Evolutionary conservation across 2,329 filamentous ascomycete genomes (phyloP).

Genomic region (Trichoderma simmonsii): DNA sequence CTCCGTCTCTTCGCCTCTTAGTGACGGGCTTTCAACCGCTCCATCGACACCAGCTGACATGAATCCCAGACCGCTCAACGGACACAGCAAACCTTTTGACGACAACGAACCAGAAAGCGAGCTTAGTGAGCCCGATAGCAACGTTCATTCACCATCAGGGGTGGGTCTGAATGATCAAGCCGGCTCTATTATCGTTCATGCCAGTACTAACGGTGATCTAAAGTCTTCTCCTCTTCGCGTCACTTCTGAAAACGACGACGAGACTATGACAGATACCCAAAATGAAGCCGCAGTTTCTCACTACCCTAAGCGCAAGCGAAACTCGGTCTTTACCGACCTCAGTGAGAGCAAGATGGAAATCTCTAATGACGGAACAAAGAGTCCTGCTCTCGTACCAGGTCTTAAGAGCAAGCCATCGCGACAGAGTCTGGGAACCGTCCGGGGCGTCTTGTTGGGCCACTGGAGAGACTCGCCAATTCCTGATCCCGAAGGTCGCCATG

Average conservation of each 20-base stretch:
- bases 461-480: constrained; percentile 59
- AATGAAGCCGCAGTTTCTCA: constrained; percentile 39
- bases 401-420: constrained; percentile 31
- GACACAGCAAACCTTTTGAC: constrained; percentile 32
- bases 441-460: constrained; percentile 53
- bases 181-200: constrained; percentile 54
- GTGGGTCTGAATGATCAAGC: constrained; percentile 40
- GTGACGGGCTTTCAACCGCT: constrained; percentile 2
- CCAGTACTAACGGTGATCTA: constrained; percentile 37
- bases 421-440: constrained; percentile 34
- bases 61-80: constrained; percentile 29
- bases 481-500: constrained; percentile 50
- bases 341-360: constrained; percentile 47
- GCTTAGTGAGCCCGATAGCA: constrained; percentile 42
- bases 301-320: constrained; percentile 56
- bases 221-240: constrained; percentile 36
- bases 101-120: constrained; percentile 44
- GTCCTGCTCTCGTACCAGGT: constrained; percentile 22
- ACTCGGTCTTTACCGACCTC: constrained; percentile 47
- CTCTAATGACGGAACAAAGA: constrained; percentile 33
- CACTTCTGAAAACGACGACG: constrained; percentile 40
- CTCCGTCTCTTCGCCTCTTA: background rate
- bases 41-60: constrained; percentile 26
- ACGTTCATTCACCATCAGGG: constrained; percentile 37
- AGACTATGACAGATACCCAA: constrained; percentile 42